A percentile compares a stretch with the other conserved stretches of the same genome.
Evolutionary conservation across 306 rosid genomes (phyloP).

Genomic region (Dalbergia cochinchinensis): DNA sequence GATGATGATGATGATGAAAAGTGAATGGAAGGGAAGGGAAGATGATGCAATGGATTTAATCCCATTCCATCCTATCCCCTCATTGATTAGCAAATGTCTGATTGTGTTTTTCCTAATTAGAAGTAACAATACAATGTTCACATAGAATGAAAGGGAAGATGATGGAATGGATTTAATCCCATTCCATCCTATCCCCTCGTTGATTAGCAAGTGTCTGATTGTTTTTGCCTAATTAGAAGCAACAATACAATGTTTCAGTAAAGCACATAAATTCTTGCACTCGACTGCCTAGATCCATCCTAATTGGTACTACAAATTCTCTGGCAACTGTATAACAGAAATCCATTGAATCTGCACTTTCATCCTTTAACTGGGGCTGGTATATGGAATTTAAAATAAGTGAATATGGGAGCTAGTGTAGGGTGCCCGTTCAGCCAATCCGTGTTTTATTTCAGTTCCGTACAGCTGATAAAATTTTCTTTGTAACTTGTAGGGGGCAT

Average conservation of each 20-base stretch:
- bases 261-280: constrained; percentile 13
- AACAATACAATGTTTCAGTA: constrained; percentile 30
- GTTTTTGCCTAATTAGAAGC: constrained; percentile 23
- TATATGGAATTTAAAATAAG: constrained; percentile 15
- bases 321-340: constrained; percentile 3
- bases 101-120: constrained; percentile 31
- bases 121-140: constrained; percentile 32
- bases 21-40: too few relatives aligned
- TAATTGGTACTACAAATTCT: constrained; percentile 19
- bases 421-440: neutral
- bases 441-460: constrained; percentile 34
- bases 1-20: too few relatives aligned
- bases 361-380: constrained; percentile 10
- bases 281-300: constrained; percentile 20
- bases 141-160: neutral
- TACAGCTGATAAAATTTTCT: constrained; percentile 28
- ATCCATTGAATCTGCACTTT: neutral
- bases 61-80: neutral
- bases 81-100: constrained; percentile 20
- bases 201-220: constrained; percentile 23
- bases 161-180: too few relatives aligned
- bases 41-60: too few relatives aligned
- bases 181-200: neutral
- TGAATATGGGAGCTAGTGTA: constrained; percentile 16
- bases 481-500: constrained; percentile 60